A percentile compares a stretch with the other conserved stretches of the same genome.
Conservation (phyloP, 345 rosid genomes). For the Mercurialis annua region DNA sequence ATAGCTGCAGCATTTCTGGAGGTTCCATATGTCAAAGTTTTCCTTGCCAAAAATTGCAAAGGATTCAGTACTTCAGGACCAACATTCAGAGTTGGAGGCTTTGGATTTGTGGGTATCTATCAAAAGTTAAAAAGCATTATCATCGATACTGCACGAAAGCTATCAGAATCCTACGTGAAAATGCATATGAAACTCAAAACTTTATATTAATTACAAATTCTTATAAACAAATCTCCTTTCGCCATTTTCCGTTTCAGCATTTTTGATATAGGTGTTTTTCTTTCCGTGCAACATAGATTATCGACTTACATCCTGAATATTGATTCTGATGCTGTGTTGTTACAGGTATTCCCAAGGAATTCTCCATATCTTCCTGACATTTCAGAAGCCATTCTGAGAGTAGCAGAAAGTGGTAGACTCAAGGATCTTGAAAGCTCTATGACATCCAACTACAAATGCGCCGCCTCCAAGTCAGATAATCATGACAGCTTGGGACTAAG, state of each 20-base stretch:
- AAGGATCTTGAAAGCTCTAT: constrained; percentile 7
- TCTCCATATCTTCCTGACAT: constrained; percentile 23
- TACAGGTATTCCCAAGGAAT: constrained; percentile 21
- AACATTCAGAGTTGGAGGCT: constrained; percentile 19
- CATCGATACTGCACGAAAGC: no score
- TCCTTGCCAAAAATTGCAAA: constrained; percentile 28
- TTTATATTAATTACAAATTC: background rate
- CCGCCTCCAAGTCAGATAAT: constrained; percentile 1
- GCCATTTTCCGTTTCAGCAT: background rate
- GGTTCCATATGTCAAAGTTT: constrained; percentile 24
- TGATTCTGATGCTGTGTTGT: no score
- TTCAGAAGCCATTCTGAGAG: constrained; percentile 23
- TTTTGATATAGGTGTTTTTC: no score
- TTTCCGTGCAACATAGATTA: no score
- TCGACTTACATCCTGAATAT: no score
- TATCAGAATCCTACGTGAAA: no score
- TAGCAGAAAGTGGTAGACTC: constrained; percentile 23
- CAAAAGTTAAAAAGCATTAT: no score
- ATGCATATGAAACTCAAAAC: no score
- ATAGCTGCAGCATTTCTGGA: constrained; percentile 26
- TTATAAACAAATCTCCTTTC: background rate
- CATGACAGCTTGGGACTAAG: background rate
- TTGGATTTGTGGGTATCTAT: constrained; percentile 27
- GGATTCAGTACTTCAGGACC: constrained; percentile 19
- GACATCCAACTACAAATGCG: constrained; percentile 13